phyloP scores from a whole-genome alignment of 1,139 yeast genomes.

The Magnusiomyces tetraspermus region DNA sequence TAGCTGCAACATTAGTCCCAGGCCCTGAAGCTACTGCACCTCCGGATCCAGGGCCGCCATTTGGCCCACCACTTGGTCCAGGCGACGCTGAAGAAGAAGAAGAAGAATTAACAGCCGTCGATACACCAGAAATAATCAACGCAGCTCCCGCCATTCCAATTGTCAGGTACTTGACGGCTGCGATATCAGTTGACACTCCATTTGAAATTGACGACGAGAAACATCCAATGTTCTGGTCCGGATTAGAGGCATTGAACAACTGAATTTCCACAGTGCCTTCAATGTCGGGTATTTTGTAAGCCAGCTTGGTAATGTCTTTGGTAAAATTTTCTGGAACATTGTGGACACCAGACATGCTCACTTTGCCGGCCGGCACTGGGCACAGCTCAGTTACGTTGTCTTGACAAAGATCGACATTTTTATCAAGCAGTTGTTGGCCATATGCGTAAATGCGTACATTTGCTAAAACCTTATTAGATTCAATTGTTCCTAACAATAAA shows the following conservation, averaged over 20 bases:
- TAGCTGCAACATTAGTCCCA: constrained; percentile 17
- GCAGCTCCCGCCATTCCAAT: constrained; percentile 28
- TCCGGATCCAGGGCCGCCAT: neutral
- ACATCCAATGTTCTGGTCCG: constrained; percentile 24
- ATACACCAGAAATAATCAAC: constrained; percentile 18
- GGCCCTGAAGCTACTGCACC: constrained; percentile 12
- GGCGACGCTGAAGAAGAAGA: constrained; percentile 16
- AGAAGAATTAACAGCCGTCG: constrained; percentile 18
- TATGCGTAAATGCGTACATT: constrained; percentile 24
- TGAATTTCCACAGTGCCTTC: constrained; percentile 26
- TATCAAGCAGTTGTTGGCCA: constrained; percentile 23
- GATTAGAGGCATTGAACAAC: constrained; percentile 21
- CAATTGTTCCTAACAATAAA: neutral
- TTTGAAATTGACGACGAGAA: constrained; percentile 26
- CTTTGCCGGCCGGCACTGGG: constrained; percentile 24
- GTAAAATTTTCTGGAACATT: constrained; percentile 26
- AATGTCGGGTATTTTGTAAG: constrained; percentile 29
- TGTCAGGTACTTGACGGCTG: constrained; percentile 24
- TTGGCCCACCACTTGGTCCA: constrained; percentile 2
- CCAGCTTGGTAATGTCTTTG: constrained; percentile 22
- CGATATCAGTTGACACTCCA: constrained; percentile 25
- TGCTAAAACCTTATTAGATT: constrained; percentile 12
- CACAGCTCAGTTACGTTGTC: constrained; percentile 25
- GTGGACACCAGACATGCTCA: constrained; percentile 23
- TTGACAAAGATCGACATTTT: constrained; percentile 26